Conservation (phyloP, 345 rosid species). For the Isatis tinctoria region DNA sequence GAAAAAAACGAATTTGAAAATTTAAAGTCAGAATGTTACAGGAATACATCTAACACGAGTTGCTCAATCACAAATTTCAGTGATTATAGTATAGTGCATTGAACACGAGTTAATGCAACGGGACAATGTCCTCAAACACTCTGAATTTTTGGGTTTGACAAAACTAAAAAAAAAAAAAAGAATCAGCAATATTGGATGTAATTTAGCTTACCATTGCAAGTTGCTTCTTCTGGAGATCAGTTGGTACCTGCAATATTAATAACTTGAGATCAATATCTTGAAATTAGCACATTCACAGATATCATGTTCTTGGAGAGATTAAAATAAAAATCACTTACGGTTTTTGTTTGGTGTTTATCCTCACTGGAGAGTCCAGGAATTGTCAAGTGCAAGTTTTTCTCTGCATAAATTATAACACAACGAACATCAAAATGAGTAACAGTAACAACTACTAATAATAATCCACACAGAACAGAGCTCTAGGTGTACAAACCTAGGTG, state of each 20-base stretch:
- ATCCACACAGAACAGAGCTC: conserved; percentile 10
- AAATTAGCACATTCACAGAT: not conserved
- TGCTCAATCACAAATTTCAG: too few species aligned
- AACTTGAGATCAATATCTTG: conserved; percentile 14
- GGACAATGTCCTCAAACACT: too few species aligned
- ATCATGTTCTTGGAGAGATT: not conserved
- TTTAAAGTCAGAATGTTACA: too few species aligned
- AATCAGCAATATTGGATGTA: too few species aligned
- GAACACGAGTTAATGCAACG: too few species aligned
- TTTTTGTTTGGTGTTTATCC: conserved; percentile 59
- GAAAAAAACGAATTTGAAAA: too few species aligned
- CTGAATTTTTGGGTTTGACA: too few species aligned
- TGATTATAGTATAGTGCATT: too few species aligned
- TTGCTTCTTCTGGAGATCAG: conserved; percentile 71
- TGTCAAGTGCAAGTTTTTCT: conserved; percentile 79
- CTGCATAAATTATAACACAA: conserved; percentile 44
- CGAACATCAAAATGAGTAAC: conserved; percentile 21
- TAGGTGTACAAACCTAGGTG: conserved; percentile 73
- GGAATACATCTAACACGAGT: too few species aligned
- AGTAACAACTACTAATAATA: conserved; percentile 8
- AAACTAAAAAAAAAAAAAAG: too few species aligned
- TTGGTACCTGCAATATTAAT: conserved; percentile 49
- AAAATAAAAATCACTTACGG: conserved; percentile 42
- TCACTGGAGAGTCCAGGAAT: conserved; percentile 89
- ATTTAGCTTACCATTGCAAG: conserved; percentile 64